Percentiles rank a stretch among this genome's conserved stretches.
Evolutionary conservation across 2,329 filamentous ascomycete genomes (phyloP).

Genomic region (Alternaria arborescens): DNA sequence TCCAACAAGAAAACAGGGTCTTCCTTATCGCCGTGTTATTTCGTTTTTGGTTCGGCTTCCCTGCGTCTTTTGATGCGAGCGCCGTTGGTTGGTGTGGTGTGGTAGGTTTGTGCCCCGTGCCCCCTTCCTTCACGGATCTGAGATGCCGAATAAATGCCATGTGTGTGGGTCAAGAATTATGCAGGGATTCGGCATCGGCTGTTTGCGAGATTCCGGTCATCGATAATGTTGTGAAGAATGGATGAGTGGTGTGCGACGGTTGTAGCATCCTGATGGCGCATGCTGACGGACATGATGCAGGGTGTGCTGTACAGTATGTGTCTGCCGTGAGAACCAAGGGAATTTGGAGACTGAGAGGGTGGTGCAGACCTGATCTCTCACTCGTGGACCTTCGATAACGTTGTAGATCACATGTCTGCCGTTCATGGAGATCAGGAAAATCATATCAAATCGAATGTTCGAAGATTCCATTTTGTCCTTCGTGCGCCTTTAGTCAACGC

Average conservation of each 20-base stretch:
- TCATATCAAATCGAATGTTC: not conserved
- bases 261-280: not conserved
- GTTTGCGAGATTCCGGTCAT: not conserved
- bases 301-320: not conserved
- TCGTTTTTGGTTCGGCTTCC: slow-evolving; percentile 3
- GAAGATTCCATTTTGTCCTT: not conserved
- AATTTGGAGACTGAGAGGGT: not conserved
- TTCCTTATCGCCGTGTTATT: slow-evolving; percentile 4
- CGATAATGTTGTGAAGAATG: not conserved
- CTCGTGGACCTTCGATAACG: not conserved
- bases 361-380: not conserved
- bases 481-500: not conserved
- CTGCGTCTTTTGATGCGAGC: slow-evolving; percentile 3
- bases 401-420: not conserved
- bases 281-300: not conserved
- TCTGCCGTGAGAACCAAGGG: not conserved
- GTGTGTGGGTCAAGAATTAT: slow-evolving; percentile 10
- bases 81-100: slow-evolving; percentile 8
- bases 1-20: slow-evolving; percentile 2
- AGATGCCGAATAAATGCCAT: slow-evolving; percentile 20
- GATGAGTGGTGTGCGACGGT: not conserved
- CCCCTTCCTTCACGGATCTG: slow-evolving; percentile 10
- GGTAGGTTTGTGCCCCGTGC: slow-evolving; percentile 3
- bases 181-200: slow-evolving; percentile 7
- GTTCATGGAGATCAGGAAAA: not conserved